These are phyloP conservation scores for Cinnamomum chago DNA, from an alignment of 164 flowering plant species.

Conservation along the genomic window DNA sequence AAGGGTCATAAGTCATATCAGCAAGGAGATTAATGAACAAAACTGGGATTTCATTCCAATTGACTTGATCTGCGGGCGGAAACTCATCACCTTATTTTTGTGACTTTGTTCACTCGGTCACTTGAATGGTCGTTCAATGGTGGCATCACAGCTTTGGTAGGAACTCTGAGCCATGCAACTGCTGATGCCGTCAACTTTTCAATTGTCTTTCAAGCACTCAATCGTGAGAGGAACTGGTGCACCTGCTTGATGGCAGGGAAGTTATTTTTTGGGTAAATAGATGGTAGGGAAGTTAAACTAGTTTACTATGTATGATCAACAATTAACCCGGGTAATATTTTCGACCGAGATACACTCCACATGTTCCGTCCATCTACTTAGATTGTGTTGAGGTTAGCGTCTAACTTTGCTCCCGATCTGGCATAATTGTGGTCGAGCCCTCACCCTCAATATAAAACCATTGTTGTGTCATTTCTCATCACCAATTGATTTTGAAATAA, in stretches of 20 bases:
- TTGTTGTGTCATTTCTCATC: too few relatives aligned
- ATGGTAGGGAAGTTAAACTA: too few relatives aligned
- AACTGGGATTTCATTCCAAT: slow-evolving; percentile 16
- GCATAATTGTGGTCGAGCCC: too few relatives aligned
- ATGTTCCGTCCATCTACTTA: too few relatives aligned
- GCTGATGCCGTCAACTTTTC: slow-evolving; percentile 56
- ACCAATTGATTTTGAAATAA: too few relatives aligned
- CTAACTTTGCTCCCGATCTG: too few relatives aligned
- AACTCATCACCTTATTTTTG: slow-evolving; percentile 40
- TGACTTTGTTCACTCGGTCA: slow-evolving; percentile 41
- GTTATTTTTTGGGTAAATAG: too few relatives aligned
- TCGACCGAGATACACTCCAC: too few relatives aligned
- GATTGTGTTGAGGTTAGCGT: too few relatives aligned
- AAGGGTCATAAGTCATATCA: slow-evolving; percentile 33
- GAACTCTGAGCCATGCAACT: slow-evolving; percentile 35
- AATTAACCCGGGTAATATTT: too few relatives aligned
- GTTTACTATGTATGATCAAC: too few relatives aligned
- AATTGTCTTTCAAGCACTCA: slow-evolving; percentile 33
- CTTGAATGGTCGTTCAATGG: slow-evolving; percentile 34
- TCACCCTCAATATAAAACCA: too few relatives aligned
- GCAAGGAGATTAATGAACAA: slow-evolving; percentile 23
- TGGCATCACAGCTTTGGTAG: slow-evolving; percentile 39
- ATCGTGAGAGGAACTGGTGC: slow-evolving; percentile 34
- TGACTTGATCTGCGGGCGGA: slow-evolving; percentile 24
- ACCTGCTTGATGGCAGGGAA: neutral